Evolutionary conservation across 1,284 basidiomycete species (phyloP), one percentile per base, ranked within the genome.

Genomic region (Puccinia polysora): DNA sequence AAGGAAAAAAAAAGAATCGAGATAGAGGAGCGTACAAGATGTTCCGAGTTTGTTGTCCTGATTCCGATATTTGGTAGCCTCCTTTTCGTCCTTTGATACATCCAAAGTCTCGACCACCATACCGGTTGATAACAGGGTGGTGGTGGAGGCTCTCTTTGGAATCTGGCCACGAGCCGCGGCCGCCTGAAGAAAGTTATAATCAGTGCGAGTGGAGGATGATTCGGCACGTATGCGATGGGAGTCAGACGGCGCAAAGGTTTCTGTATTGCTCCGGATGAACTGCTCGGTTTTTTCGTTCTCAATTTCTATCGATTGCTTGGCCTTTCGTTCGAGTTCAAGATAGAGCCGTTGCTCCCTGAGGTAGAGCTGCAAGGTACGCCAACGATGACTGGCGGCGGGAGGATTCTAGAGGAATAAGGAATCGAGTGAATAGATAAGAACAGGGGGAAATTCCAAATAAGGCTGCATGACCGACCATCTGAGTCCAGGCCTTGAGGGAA

Each of bases 101-200:
- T 91, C 85, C 53, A 91, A 87, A 73, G 89, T 87, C 76, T 92
- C 89, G 7, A 91, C 86, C 59, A 90, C 88, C 84, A 91, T 86
- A 7, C 89, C 89, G 76, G 89, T 91, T 78, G 90, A 87, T 15
- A 92, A 83, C 12, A 91, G 81, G 0, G 89, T 90, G 3, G 89
- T 84, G 38, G 36, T 65, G 32, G 63, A 65, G 1, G 32, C 47
- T 30, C 85, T 55, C 74, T 73, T n/a, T 74, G 73, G 25, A 47
- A 74, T 30, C 74, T 75, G 38, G 52, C 25, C 65, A 50, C 25
- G 49, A 40, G 15, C 60, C 49, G 25, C 45, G 62, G 15, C 34
- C 25, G 65, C 50, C 20, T 60, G 63, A 63, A 68, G 34, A 34
- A 58, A 63, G 81, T 80, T 18, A 83, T 40, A 50, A 45, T 60